A percentile compares a stretch with the other conserved stretches of the same genome.
Evolutionary conservation across 768 basidiomycete species (phyloP).

Genomic region (Amanita phalloides): DNA sequence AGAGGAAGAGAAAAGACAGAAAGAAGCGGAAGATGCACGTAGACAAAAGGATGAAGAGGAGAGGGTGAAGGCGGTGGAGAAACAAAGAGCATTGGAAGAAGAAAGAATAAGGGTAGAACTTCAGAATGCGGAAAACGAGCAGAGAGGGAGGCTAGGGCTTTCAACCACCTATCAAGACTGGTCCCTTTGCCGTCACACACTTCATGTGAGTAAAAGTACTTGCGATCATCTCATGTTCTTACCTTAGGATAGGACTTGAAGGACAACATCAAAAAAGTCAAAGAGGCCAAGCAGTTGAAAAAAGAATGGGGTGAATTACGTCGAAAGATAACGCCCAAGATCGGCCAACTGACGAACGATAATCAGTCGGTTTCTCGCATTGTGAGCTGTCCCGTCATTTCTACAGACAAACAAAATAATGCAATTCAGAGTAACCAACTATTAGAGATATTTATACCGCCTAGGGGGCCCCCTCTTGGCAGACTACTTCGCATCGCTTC

Average conservation of each 20-base stretch:
- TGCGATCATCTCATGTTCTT: constrained; percentile 4
- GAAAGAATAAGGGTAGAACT: constrained; percentile 16
- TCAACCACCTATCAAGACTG: constrained; percentile 55
- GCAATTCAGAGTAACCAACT: constrained; percentile 27
- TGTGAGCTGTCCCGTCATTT: constrained; percentile 27
- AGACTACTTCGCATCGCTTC: constrained; percentile 57
- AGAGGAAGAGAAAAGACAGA: constrained; percentile 31
- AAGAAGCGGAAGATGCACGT: constrained; percentile 28
- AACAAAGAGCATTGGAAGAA: constrained; percentile 21
- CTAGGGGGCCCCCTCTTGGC: constrained; percentile 17
- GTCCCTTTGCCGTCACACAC: constrained; percentile 38
- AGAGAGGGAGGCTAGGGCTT: constrained; percentile 36
- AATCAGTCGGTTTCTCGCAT: constrained; percentile 47
- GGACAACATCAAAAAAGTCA: constrained; percentile 47
- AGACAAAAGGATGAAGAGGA: constrained; percentile 27
- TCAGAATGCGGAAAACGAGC: constrained; percentile 26
- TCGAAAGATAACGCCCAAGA: constrained; percentile 75
- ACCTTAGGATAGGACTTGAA: constrained; percentile 43
- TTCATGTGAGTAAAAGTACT: constrained; percentile 33
- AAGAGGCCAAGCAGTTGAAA: constrained; percentile 41
- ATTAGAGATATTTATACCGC: constrained; percentile 22
- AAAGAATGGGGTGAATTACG: constrained; percentile 57
- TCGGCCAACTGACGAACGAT: constrained; percentile 81
- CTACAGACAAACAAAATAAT: neutral
- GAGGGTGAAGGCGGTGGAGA: constrained; percentile 22